phyloP scores from a whole-genome alignment of 352 stramenopile species.

The Elongisporangium undulatum region DNA sequence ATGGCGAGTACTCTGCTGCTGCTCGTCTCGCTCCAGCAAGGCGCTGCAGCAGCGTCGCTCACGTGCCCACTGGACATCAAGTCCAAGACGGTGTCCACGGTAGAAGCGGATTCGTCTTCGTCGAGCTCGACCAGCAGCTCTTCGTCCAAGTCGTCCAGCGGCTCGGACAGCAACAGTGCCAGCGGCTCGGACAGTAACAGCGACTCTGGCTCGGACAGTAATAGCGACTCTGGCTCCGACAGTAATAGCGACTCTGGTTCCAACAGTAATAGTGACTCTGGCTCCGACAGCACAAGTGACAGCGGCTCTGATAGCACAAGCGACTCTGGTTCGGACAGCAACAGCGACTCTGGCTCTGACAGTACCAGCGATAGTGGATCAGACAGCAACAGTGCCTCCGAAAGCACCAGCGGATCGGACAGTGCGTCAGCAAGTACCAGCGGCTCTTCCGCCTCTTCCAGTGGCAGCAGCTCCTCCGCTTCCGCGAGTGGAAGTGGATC shows the following conservation, averaged over 20 bases:
- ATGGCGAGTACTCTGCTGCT: neutral
- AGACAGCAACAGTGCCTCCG: too few species aligned
- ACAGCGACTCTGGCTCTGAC: neutral
- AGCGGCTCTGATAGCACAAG: slow-evolving; percentile 4
- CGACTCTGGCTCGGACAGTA: too few species aligned
- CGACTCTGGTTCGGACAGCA: neutral
- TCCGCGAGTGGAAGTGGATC: too few species aligned
- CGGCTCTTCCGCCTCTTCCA: too few species aligned
- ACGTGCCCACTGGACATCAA: slow-evolving; percentile 37
- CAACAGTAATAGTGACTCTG: too few species aligned
- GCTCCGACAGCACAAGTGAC: slow-evolving; percentile 12
- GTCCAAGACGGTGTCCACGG: slow-evolving; percentile 24
- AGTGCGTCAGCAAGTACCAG: too few species aligned
- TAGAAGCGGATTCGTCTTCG: slow-evolving; percentile 12
- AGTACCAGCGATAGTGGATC: neutral
- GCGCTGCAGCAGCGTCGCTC: slow-evolving; percentile 13
- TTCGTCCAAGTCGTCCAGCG: slow-evolving; percentile 18
- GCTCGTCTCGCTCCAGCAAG: slow-evolving; percentile 13
- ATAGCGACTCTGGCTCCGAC: too few species aligned
- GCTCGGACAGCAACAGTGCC: too few species aligned
- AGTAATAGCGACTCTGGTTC: too few species aligned
- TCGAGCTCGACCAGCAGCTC: slow-evolving; percentile 19
- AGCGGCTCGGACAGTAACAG: too few species aligned
- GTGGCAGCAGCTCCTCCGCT: too few species aligned
- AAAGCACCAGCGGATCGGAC: too few species aligned